Base-by-base conservation (phyloP, 164 flowering plant species). In the Warburgia ugandensis region DNA sequence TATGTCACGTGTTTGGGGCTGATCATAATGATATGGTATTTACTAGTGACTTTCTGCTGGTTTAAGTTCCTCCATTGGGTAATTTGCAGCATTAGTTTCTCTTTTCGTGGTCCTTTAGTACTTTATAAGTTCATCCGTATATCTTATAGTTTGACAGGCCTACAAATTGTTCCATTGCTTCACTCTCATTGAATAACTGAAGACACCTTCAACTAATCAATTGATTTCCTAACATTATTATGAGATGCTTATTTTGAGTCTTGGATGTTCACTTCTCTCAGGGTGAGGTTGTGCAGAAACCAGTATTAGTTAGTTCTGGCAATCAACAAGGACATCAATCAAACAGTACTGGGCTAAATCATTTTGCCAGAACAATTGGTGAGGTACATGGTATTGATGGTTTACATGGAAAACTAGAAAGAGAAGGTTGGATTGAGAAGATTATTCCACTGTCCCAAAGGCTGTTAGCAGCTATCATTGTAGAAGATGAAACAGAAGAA, bases 401-500 rank as follows among this genome's bases (percentile, higher is more conserved):
- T 52, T 54, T 41, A 32, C 39, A 20, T 61, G 68, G 69, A 50
- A 64, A 52, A 44, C 5, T 62, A n/a, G 66, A 73, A 30, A 29
- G 52, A 19, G 80, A 69, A 46, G 60, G 60, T 49, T 62, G 37
- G 50, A 57, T 44, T 46, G 74, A 67, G 32, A 56, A 56, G 33
- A 65, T 67, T 48, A 58, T 73, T 45, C 89, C 94, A 48, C 62
- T 86, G 51, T 80, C 81, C 64, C 91, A 86, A 64, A 84, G 84
- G 68, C 79, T 90, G 44, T 69, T 86, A 31, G 71, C 95, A 21
- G 88, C 97, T 62, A 71, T 90, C 6, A 84, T 90, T 57, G 52
- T 62, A 22, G 94, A 86, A 54, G 94, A 86, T 69, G 91, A 80
- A 62, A 40, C 55, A 35, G 79, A 72, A 66, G 86, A 72, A 48